phyloP scores from a whole-genome alignment of 371 early-diverging fungal genomes.

The Actinomortierella wolfii region DNA sequence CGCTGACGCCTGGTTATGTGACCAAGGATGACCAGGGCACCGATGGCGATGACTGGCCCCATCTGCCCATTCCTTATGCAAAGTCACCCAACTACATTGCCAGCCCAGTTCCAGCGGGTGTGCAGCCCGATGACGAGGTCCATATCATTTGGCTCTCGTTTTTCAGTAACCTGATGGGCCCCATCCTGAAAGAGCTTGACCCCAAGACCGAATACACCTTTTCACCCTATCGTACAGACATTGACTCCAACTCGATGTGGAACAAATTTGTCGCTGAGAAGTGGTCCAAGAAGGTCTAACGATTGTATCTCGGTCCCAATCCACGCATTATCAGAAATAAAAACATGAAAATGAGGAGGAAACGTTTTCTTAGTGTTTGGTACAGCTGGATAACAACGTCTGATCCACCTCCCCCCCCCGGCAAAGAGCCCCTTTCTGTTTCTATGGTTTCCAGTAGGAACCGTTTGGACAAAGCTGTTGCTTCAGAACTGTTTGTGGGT shows the following conservation, averaged over 20 bases:
- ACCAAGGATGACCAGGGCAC: slow-evolving; percentile 57
- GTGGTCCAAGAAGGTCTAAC: slow-evolving; percentile 10
- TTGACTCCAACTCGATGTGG: slow-evolving; percentile 45
- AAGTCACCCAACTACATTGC: slow-evolving; percentile 51
- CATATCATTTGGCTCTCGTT: slow-evolving; percentile 48
- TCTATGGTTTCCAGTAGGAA: too few species aligned
- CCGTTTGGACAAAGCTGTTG: too few species aligned
- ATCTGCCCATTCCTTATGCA: slow-evolving; percentile 49
- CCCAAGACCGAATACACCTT: slow-evolving; percentile 28
- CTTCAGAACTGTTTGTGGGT: too few species aligned
- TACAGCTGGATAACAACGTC: too few species aligned
- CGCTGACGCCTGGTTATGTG: slow-evolving; percentile 67
- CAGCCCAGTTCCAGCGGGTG: slow-evolving; percentile 27
- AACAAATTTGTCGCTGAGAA: slow-evolving; percentile 24
- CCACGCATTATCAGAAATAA: too few species aligned
- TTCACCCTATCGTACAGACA: slow-evolving; percentile 21
- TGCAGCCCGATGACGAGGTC: slow-evolving; percentile 20
- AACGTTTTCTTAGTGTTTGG: too few species aligned
- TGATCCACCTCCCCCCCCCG: too few species aligned
- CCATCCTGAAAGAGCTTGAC: slow-evolving; percentile 35
- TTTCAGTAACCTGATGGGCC: slow-evolving; percentile 32
- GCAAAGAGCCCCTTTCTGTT: too few species aligned
- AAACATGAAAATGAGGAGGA: too few species aligned
- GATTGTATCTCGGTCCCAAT: too few species aligned
- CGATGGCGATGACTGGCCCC: slow-evolving; percentile 51